These are phyloP conservation scores for Venturia carpophila DNA, from an alignment of 2,329 filamentous ascomycete species.

Conservation along the genomic window DNA sequence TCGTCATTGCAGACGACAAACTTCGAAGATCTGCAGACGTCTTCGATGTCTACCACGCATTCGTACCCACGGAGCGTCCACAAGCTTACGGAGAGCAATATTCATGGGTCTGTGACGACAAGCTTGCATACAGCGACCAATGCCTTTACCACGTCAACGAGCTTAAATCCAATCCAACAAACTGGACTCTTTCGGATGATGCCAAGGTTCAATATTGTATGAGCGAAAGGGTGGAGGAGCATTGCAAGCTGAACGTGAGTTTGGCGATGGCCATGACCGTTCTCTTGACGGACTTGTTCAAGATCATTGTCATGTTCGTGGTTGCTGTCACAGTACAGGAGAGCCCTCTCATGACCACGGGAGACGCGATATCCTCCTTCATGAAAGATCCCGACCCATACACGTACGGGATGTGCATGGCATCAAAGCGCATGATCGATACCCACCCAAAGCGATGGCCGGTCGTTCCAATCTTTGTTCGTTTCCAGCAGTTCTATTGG, in stretches of 20 bases:
- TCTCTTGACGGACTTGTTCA: slow-evolving; percentile 25
- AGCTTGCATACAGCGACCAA: slow-evolving; percentile 9
- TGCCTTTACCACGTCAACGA: slow-evolving; percentile 17
- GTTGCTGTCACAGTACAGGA: slow-evolving; percentile 22
- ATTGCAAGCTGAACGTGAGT: slow-evolving; percentile 27
- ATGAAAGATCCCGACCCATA: slow-evolving; percentile 22
- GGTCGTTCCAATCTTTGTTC: slow-evolving; percentile 8
- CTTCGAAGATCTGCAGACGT: slow-evolving; percentile 14
- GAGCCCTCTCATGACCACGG: slow-evolving; percentile 24
- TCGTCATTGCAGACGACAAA: slow-evolving; percentile 16
- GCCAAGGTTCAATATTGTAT: slow-evolving; percentile 25
- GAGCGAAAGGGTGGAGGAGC: slow-evolving; percentile 20
- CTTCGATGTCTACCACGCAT: slow-evolving; percentile 17
- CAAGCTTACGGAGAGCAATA: slow-evolving; percentile 16
- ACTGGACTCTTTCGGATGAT: slow-evolving; percentile 17
- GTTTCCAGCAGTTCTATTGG: slow-evolving; percentile 9
- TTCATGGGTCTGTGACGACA: slow-evolving; percentile 19
- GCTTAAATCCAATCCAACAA: slow-evolving; percentile 13
- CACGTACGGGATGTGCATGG: slow-evolving; percentile 22
- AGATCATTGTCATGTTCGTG: slow-evolving; percentile 23
- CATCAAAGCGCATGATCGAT: slow-evolving; percentile 18
- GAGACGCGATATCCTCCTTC: slow-evolving; percentile 27
- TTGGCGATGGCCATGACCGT: slow-evolving; percentile 24
- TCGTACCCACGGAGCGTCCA: slow-evolving; percentile 12
- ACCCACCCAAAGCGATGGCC: slow-evolving; percentile 12